Evolutionary conservation across 2,329 filamentous ascomycete species (phyloP).

Genomic region (Coleophoma crateriformis): DNA sequence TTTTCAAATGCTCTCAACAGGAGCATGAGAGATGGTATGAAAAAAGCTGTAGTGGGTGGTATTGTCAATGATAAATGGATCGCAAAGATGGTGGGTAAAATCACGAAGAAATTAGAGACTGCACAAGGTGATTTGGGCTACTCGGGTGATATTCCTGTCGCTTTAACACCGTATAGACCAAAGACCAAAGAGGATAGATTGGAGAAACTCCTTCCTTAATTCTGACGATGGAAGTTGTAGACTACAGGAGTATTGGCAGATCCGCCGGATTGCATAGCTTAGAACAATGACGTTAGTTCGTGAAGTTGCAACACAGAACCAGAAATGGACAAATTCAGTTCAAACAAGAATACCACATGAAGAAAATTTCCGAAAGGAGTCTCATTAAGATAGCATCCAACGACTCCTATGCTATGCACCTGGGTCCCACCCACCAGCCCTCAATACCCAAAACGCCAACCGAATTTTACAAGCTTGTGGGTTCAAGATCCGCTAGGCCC

Average conservation of each 20-base stretch:
- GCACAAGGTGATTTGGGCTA: conserved; percentile 46
- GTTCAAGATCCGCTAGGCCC: conserved; percentile 20
- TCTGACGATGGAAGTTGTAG: too few species aligned
- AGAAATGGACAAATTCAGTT: too few species aligned
- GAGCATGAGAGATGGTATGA: conserved; percentile 37
- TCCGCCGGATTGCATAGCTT: too few species aligned
- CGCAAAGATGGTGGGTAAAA: conserved; percentile 44
- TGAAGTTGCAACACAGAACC: too few species aligned
- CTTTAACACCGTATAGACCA: conserved; percentile 13
- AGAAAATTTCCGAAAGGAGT: too few species aligned
- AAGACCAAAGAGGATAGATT: conserved; percentile 4
- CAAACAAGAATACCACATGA: too few species aligned
- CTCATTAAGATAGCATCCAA: too few species aligned
- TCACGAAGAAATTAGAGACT: conserved; percentile 40
- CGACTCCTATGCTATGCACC: too few species aligned
- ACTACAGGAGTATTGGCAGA: too few species aligned
- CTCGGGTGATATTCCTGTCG: conserved; percentile 38
- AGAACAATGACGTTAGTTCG: too few species aligned
- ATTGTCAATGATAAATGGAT: conserved; percentile 50
- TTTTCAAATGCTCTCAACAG: conserved; percentile 24
- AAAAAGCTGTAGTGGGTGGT: conserved; percentile 37
- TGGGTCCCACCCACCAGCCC: background rate
- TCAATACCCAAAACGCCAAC: conserved; percentile 3
- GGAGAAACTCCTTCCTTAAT: conserved; percentile 18
- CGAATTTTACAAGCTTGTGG: conserved; percentile 2